Evolutionary conservation across 2,329 filamentous ascomycete genomes (phyloP).

Genomic region (Penicillium sp.): DNA sequence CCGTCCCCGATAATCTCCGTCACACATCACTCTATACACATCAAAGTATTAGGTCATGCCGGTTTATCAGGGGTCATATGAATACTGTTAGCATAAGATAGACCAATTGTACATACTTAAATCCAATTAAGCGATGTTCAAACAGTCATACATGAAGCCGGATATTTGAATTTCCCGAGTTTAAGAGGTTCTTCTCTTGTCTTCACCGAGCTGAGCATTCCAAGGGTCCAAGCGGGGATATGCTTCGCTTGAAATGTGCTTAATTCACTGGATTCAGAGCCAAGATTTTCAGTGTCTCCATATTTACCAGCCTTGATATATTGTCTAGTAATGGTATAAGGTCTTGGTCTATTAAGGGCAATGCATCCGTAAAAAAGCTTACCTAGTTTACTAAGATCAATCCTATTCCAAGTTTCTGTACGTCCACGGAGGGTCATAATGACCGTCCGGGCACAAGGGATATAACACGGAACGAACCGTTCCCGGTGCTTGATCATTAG

Average conservation of each 20-base stretch:
- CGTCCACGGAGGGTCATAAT: not conserved
- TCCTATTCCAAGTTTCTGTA: too few relatives aligned
- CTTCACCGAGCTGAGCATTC: not conserved
- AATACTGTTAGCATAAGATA: too few relatives aligned
- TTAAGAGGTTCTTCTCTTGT: not conserved
- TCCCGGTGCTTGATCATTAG: not conserved
- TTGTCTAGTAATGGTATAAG: too few relatives aligned
- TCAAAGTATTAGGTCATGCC: not conserved
- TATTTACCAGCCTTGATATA: not conserved
- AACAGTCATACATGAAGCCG: not conserved
- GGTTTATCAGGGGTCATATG: too few relatives aligned
- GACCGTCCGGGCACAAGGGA: not conserved
- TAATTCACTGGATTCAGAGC: not conserved
- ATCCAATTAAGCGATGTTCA: not conserved
- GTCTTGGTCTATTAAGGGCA: not conserved
- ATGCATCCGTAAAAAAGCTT: too few relatives aligned
- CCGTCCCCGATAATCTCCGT: not conserved
- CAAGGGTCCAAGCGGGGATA: not conserved
- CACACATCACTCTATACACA: not conserved
- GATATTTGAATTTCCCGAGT: not conserved
- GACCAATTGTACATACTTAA: too few relatives aligned
- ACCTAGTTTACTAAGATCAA: too few relatives aligned
- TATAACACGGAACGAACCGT: not conserved
- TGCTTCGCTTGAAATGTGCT: not conserved
- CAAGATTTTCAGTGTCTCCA: not conserved